phyloP scores from a whole-genome alignment of 2,329 filamentous ascomycete species.

The Curvularia lunata region DNA sequence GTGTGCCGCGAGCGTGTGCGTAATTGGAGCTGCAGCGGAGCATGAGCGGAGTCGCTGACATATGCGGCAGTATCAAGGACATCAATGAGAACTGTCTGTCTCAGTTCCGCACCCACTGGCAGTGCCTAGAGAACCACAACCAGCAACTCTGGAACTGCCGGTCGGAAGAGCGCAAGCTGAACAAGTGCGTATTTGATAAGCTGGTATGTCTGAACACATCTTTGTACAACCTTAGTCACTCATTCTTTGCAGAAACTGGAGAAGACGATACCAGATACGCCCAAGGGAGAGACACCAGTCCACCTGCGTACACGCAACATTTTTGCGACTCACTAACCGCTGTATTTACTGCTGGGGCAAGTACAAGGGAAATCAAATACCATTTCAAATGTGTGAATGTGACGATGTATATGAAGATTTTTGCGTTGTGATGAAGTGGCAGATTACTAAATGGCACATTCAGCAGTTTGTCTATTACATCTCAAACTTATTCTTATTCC shows the following conservation, averaged over 20 bases:
- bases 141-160: slow-evolving; percentile 97
- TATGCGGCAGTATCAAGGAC: slow-evolving; percentile 75
- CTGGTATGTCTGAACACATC: slow-evolving; percentile 70
- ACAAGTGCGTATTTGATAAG: slow-evolving; percentile 95
- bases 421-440: slow-evolving; percentile 22
- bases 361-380: slow-evolving; percentile 25
- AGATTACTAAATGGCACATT: slow-evolving; percentile 5
- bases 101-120: slow-evolving; percentile 92
- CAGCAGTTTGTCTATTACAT: slow-evolving; percentile 7
- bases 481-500: background rate
- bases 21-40: slow-evolving; percentile 4
- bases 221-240: background rate
- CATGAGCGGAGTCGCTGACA: slow-evolving; percentile 14
- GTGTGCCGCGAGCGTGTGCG: slow-evolving; percentile 92
- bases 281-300: slow-evolving; percentile 56
- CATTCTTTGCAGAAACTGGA: slow-evolving; percentile 53
- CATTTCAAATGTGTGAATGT: slow-evolving; percentile 10
- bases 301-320: slow-evolving; percentile 57
- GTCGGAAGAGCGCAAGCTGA: slow-evolving; percentile 83
- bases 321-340: slow-evolving; percentile 42
- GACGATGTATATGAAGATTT: background rate
- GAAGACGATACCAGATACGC: slow-evolving; percentile 60
- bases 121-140: slow-evolving; percentile 96
- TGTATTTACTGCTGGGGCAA: slow-evolving; percentile 38
- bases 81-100: slow-evolving; percentile 93